Base-by-base conservation (phyloP, 805 yeast species). In the Candida oleophila region DNA sequence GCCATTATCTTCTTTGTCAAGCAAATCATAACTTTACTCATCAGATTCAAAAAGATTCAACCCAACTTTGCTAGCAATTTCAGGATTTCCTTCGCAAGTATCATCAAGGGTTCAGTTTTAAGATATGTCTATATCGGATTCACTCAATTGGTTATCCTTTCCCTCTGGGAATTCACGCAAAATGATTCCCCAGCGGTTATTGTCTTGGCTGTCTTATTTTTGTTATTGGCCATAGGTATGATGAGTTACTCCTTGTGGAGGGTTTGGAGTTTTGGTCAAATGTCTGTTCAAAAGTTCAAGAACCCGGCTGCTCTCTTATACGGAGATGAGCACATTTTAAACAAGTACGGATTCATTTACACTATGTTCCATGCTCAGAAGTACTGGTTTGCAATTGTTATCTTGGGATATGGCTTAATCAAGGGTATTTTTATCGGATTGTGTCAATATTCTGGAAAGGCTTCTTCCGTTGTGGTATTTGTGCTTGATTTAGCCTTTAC, bases 221-320 rank as follows among this genome's bases (percentile, higher is more conserved):
- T 91, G 36, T 41, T 89, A 1, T 67, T 85, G 47, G 73, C 87
- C 1, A 50, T 84, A 4, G 79, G 81, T 2, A 71, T 87, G 33
- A 70, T 89, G 71, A 68, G 72, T 1, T 85, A 84, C 81, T 77
- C 89, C 18, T 75, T 81, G 44, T 85, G 68, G 66, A 81, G 85
- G 67, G 85, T 90, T 14, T 62, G 74, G 46, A 55, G 63, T 36
- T 81, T 81, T 62, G 97, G 95, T 32, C 73, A 68, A 47, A 60
- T 63, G 46, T 89, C 97, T 0, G 69, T 82, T 38, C 59, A 63
- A 22, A 65, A 73, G 42, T 83, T 80, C 60, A 81, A 84, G 42
- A 90, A 92, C 54, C 91, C 97, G 0, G 96, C 96, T 16, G 96
- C 92, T 41, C 66, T 89, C 48, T 71, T 91, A 45, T 91, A 89